These are phyloP conservation scores for Wakefieldia striispora DNA, from an alignment of 768 basidiomycete species.

Conservation along the genomic window DNA sequence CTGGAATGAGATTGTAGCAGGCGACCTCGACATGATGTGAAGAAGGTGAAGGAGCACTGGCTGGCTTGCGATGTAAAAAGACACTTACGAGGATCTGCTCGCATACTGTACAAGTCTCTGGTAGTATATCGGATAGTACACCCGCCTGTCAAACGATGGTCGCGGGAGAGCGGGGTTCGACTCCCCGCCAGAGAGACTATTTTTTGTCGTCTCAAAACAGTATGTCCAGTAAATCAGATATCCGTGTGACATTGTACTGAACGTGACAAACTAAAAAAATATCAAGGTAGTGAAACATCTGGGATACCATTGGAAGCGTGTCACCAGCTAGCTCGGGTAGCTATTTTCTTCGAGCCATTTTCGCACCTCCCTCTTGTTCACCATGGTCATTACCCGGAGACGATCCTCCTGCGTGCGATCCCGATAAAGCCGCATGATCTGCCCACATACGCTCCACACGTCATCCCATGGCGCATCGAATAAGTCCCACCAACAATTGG, in stretches of 20 bases:
- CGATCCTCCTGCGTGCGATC: conserved; percentile 45
- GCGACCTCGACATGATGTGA: no score
- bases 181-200: conserved; percentile 43
- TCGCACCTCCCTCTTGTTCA: conserved; percentile 77
- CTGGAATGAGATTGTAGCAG: no score
- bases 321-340: conserved; percentile 8
- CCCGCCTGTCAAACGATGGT: conserved; percentile 40
- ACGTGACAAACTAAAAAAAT: not conserved
- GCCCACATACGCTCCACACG: conserved; percentile 80
- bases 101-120: conserved; percentile 27
- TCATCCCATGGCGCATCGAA: conserved; percentile 94
- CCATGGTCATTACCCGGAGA: conserved; percentile 50
- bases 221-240: no score
- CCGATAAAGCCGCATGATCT: conserved; percentile 79
- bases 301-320: not conserved
- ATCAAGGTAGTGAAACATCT: not conserved
- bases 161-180: conserved; percentile 46
- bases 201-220: conserved; percentile 1
- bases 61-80: no score
- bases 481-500: conserved; percentile 87
- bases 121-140: conserved; percentile 54
- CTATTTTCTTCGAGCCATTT: conserved; percentile 72
- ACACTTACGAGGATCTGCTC: no score
- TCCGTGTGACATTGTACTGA: no score
- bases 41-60: no score